phyloP scores from a whole-genome alignment of 164 flowering plant genomes.

The Aristolochia fimbriata region DNA sequence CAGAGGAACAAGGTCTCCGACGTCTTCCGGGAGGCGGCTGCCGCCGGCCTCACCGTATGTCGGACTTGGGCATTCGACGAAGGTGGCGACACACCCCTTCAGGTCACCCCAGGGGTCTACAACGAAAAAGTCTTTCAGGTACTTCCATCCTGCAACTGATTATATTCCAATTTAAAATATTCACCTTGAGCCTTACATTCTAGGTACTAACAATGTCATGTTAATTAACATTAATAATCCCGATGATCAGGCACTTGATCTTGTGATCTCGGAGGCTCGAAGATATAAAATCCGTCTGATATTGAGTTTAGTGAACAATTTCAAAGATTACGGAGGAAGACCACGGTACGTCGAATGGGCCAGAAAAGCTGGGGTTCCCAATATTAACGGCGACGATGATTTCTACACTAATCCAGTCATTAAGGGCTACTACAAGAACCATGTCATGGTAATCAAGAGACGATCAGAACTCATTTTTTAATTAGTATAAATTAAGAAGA shows the following conservation, averaged over 20 bases:
- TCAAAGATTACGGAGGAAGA: slow-evolving; percentile 89
- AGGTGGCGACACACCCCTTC: slow-evolving; percentile 89
- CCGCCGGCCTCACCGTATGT: slow-evolving; percentile 75
- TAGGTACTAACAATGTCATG: no score
- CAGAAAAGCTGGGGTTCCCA: slow-evolving; percentile 56
- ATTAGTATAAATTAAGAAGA: no score
- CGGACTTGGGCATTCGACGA: slow-evolving; percentile 97
- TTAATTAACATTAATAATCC: neutral
- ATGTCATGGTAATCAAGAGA: slow-evolving; percentile 46
- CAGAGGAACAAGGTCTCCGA: slow-evolving; percentile 70
- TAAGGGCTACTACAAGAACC: slow-evolving; percentile 61
- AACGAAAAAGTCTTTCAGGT: slow-evolving; percentile 90
- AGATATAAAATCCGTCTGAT: slow-evolving; percentile 75
- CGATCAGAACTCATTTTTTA: no score
- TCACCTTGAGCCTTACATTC: no score
- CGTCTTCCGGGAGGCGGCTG: slow-evolving; percentile 65
- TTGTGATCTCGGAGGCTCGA: slow-evolving; percentile 79
- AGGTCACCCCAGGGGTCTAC: slow-evolving; percentile 76
- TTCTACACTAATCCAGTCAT: slow-evolving; percentile 78
- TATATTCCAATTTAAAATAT: no score
- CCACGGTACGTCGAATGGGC: slow-evolving; percentile 93
- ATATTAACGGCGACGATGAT: slow-evolving; percentile 75
- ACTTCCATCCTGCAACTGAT: neutral
- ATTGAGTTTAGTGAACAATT: slow-evolving; percentile 60
- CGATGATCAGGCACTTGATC: slow-evolving; percentile 63